These are phyloP conservation scores for Rhexocercosporidium sp. DNA, from an alignment of 2,329 filamentous ascomycete species.

Conservation along the genomic window DNA sequence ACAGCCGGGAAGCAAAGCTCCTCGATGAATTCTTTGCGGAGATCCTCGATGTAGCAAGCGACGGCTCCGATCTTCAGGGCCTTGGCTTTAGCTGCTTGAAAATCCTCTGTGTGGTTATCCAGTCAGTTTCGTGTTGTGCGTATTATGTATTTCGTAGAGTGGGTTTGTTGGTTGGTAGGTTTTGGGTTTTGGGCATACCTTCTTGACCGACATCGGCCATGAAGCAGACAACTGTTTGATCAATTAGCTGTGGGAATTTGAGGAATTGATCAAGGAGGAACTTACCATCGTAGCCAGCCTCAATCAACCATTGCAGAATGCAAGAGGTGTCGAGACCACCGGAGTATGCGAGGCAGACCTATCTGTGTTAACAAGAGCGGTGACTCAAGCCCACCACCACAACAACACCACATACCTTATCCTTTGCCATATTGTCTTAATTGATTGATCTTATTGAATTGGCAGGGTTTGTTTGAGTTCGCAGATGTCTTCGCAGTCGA, in stretches of 20 bases:
- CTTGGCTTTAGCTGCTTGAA: slow-evolving; percentile 74
- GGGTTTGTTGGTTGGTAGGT: not conserved
- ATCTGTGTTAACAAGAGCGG: slow-evolving; percentile 25
- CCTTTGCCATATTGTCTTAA: slow-evolving; percentile 35
- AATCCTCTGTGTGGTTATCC: slow-evolving; percentile 61
- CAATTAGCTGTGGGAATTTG: slow-evolving; percentile 7
- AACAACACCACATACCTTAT: slow-evolving; percentile 32
- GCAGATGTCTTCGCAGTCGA: not conserved
- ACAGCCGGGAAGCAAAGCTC: slow-evolving; percentile 77
- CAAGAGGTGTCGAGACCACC: slow-evolving; percentile 53
- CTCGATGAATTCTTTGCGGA: slow-evolving; percentile 78
- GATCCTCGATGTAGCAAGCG: slow-evolving; percentile 57
- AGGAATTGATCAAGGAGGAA: not conserved
- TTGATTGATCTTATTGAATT: not conserved
- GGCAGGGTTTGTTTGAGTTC: not conserved
- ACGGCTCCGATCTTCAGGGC: slow-evolving; percentile 53
- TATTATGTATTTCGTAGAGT: not conserved
- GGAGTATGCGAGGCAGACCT: slow-evolving; percentile 51
- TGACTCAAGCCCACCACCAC: slow-evolving; percentile 10
- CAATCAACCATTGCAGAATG: slow-evolving; percentile 50
- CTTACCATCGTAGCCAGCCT: slow-evolving; percentile 53
- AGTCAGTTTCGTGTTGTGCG: not conserved
- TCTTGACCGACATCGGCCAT: slow-evolving; percentile 77
- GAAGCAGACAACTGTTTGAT: slow-evolving; percentile 45
- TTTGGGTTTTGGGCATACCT: slow-evolving; percentile 34